Percentiles rank a stretch among this genome's conserved stretches.
These are phyloP conservation scores for Aspergillus pseudotamarii DNA, from an alignment of 2,329 filamentous ascomycete species.

Conservation along the genomic window DNA sequence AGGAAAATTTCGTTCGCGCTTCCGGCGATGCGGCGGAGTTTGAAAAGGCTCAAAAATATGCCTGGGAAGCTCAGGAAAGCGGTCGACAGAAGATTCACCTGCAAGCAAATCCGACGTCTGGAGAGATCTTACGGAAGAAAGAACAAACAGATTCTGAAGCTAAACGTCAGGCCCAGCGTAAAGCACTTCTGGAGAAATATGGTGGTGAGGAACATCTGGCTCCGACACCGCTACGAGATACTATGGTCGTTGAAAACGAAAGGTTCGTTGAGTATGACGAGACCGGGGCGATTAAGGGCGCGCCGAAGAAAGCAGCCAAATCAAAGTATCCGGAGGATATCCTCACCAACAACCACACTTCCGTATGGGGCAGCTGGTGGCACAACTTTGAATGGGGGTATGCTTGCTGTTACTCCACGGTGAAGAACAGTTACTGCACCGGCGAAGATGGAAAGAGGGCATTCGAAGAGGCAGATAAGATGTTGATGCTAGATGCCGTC, in stretches of 20 bases:
- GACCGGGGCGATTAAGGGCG: slow-evolving; percentile 84
- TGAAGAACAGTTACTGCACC: slow-evolving; percentile 98
- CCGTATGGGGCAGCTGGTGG: slow-evolving; percentile 98
- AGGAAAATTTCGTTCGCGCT: slow-evolving; percentile 86
- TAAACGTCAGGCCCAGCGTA: slow-evolving; percentile 68
- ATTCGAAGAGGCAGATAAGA: slow-evolving; percentile 73
- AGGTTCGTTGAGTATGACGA: slow-evolving; percentile 94
- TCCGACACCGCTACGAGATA: slow-evolving; percentile 65
- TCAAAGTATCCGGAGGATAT: slow-evolving; percentile 94
- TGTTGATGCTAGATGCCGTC: slow-evolving; percentile 49
- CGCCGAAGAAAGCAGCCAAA: slow-evolving; percentile 71
- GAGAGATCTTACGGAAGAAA: slow-evolving; percentile 80
- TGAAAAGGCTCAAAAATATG: slow-evolving; percentile 83
- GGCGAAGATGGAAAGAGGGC: slow-evolving; percentile 83
- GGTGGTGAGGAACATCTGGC: slow-evolving; percentile 67
- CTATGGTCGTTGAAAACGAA: slow-evolving; percentile 78
- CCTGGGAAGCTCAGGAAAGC: slow-evolving; percentile 92
- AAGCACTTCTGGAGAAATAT: slow-evolving; percentile 78
- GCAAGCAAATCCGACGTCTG: slow-evolving; percentile 94
- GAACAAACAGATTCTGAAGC: slow-evolving; percentile 72
- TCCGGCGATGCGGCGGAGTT: slow-evolving; percentile 94
- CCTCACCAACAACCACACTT: slow-evolving; percentile 84
- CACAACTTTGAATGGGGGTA: slow-evolving; percentile 94
- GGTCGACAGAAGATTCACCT: slow-evolving; percentile 81
- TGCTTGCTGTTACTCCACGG: slow-evolving; percentile 86